Evolutionary conservation across 768 basidiomycete genomes (phyloP), one percentile per base, ranked within the genome.

Genomic region (Pleurotus ostreatus): DNA sequence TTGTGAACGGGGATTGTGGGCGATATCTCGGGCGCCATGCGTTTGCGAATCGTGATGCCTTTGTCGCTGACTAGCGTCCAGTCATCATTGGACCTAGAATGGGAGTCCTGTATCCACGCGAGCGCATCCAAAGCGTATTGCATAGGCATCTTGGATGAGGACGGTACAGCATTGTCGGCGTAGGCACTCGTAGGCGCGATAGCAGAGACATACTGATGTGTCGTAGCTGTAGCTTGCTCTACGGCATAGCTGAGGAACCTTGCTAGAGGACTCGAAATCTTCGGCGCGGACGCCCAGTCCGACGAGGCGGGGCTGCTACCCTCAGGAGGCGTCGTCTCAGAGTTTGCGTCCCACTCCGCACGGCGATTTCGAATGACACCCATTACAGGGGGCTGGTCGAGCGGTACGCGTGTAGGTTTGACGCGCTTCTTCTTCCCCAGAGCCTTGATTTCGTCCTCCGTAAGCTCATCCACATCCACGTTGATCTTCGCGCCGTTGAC

Each of bases 381-480:
- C 54, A 90, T 72, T 2, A 94, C 91, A 3, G 87, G 92, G 0
- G 94, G 95, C 62, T 95, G 94, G 68, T 99, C 97, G 16, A 99
- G 78, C 2, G 97, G 95, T 51, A 95, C 86, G 34, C 96, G 83
- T 2, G 76, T 73, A 3, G 93, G 92, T 68, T 92, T 92, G 48
- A 93, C 77, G 7, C 96, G 83, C 71, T 95, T 98, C 75, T 84
- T 83, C 70, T 87, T 90, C 65, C 82, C 77, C 43, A 97, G 76
- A 4, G 80, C 71, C 75, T 95, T 93, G 62, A 95, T 83, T 69
- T 98, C 95, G 22, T 80, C 75, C 55, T 96, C 94, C 0, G 87
- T 79, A 16, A 99, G 76, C 55, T 95, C 93, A 66, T 97, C 94
- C 25, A 89, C 79, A 63, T 98, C 96, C 18, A 98, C 88, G 46